Conservation (phyloP, 108 stramenopile genomes). For the Craspedostauros australis region DNA sequence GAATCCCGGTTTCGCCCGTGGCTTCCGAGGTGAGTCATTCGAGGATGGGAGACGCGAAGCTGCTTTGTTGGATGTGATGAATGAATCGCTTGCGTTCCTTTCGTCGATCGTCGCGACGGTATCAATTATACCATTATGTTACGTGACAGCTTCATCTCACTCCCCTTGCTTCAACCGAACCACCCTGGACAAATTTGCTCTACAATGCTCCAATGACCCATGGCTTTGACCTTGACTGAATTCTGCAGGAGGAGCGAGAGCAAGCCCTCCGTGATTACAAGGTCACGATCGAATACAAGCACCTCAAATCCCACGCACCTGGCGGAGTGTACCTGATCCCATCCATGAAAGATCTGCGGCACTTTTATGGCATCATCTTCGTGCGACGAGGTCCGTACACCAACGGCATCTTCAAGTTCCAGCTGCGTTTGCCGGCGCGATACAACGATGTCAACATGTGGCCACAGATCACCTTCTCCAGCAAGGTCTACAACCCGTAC, state of each 20-base stretch:
- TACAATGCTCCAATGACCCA: too few species aligned
- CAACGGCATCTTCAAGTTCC: constrained; percentile 95
- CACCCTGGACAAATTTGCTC: too few species aligned
- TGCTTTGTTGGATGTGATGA: too few species aligned
- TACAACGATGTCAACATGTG: constrained; percentile 87
- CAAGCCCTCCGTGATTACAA: constrained; percentile 90
- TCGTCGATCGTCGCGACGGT: too few species aligned
- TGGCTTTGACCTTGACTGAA: too few species aligned
- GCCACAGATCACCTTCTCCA: constrained; percentile 78
- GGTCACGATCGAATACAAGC: constrained; percentile 94
- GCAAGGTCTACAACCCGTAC: constrained; percentile 83
- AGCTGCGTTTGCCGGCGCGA: constrained; percentile 58
- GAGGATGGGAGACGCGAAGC: too few species aligned
- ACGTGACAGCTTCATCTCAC: too few species aligned
- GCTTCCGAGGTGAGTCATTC: constrained; percentile 41
- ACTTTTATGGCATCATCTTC: constrained; percentile 91
- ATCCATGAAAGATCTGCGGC: constrained; percentile 64
- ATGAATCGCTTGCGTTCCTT: too few species aligned
- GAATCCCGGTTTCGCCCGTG: constrained; percentile 39
- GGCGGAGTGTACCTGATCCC: constrained; percentile 91
- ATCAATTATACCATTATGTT: too few species aligned
- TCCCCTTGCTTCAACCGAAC: too few species aligned
- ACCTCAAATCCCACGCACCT: constrained; percentile 84
- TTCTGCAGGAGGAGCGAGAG: constrained; percentile 75
- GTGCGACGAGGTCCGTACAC: constrained; percentile 84